Conservation (phyloP, 805 yeast species). For the Maudiozyma saulgeensis region DNA sequence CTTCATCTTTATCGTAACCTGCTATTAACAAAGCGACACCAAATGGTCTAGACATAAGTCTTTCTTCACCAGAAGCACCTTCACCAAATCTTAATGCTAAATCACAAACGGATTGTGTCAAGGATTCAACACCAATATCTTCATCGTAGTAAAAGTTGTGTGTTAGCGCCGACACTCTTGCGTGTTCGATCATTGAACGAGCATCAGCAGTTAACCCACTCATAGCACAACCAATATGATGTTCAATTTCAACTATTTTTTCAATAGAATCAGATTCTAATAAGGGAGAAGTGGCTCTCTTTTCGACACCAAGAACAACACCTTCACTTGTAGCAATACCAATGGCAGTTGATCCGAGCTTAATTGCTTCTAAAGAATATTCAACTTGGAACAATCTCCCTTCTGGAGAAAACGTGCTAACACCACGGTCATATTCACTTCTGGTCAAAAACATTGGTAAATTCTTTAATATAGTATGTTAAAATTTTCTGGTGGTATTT, state of each 20-base stretch:
- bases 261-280: constrained; percentile 91
- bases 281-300: constrained; percentile 86
- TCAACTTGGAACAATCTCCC: constrained; percentile 98
- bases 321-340: constrained; percentile 95
- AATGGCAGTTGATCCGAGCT: constrained; percentile 84
- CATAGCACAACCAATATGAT: constrained; percentile 97
- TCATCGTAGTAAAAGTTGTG: constrained; percentile 89
- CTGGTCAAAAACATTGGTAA: constrained; percentile 88
- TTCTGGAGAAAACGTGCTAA: constrained; percentile 96
- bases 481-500: neutral
- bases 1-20: constrained; percentile 85
- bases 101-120: constrained; percentile 95
- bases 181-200: constrained; percentile 96
- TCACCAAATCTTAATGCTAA: constrained; percentile 94
- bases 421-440: constrained; percentile 98
- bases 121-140: constrained; percentile 80
- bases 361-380: constrained; percentile 94
- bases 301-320: constrained; percentile 92
- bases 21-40: constrained; percentile 97
- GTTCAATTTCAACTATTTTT: constrained; percentile 89
- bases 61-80: constrained; percentile 92
- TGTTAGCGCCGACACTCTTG: constrained; percentile 79
- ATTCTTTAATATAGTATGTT: neutral
- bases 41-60: constrained; percentile 90
- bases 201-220: constrained; percentile 98